Conservation (phyloP, 495 filamentous ascomycete genomes). For the Aspergillus incahuasiensis region DNA sequence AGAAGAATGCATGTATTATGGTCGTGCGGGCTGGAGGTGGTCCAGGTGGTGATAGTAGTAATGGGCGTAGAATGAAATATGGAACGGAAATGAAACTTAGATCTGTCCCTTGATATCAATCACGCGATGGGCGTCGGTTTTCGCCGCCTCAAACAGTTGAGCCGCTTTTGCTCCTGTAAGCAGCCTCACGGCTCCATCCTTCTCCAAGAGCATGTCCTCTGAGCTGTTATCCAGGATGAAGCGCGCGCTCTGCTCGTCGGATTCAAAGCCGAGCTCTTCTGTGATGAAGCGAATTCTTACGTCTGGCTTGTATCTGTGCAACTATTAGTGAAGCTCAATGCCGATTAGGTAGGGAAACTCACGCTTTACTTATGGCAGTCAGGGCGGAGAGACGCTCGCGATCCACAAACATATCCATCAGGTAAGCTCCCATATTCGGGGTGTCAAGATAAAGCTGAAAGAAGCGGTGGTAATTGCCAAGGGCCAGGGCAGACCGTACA, state of each 20-base stretch:
- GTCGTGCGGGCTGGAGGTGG: background rate
- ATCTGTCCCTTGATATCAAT: slow-evolving; percentile 98
- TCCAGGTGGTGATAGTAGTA: background rate
- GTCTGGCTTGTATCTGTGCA: slow-evolving; percentile 77
- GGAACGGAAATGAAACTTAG: slow-evolving; percentile 34
- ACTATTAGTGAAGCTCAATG: background rate
- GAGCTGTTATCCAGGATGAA: slow-evolving; percentile 79
- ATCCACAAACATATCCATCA: slow-evolving; percentile 97
- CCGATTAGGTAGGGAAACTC: slow-evolving; percentile 42
- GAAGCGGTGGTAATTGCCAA: slow-evolving; percentile 95
- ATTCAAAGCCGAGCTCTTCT: slow-evolving; percentile 93
- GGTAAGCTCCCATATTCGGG: slow-evolving; percentile 95
- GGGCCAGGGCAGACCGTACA: slow-evolving; percentile 83
- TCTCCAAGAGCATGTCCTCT: slow-evolving; percentile 73
- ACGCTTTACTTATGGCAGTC: slow-evolving; percentile 89
- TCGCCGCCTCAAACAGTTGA: slow-evolving; percentile 66
- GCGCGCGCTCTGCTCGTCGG: slow-evolving; percentile 80
- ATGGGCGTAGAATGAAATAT: slow-evolving; percentile 12
- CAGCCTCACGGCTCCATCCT: slow-evolving; percentile 65
- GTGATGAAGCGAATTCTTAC: slow-evolving; percentile 87
- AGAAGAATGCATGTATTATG: background rate
- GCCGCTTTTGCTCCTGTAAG: slow-evolving; percentile 66
- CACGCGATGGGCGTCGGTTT: slow-evolving; percentile 66
- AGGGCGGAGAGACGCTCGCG: slow-evolving; percentile 90
- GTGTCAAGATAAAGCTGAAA: slow-evolving; percentile 92